Evolutionary conservation across 805 yeast genomes (phyloP), one percentile per base, ranked within the genome.

Genomic region (Zygotorulaspora chibaensis): DNA sequence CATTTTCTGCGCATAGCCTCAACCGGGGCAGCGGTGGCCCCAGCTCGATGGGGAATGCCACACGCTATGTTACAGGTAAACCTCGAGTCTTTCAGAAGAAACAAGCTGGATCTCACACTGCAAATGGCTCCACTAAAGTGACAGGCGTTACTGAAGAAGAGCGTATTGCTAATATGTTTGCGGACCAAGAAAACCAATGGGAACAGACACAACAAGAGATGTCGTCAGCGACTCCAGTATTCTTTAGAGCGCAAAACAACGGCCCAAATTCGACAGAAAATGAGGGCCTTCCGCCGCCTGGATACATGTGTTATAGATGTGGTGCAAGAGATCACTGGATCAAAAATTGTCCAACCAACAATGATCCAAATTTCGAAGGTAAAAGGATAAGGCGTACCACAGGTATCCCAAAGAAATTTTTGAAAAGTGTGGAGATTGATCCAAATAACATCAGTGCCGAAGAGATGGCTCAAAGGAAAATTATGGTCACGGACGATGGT

Each of bases 271-370:
- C 63, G 41, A 54, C 65, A 50, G 52, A 63, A 36, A 73, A 54
- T 59, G 95, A 87, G 46, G 90, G 65, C 4, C 69, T 69, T 16
- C 96, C 96, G 8, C 99, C 99, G 1, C 91, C 96, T 6, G 96
- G 96, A 1, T 93, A 93, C 59, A 84, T 91, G 62, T 93, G 99
- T 65, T 91, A 93, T 64, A 75, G 96, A 61, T 93, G 99, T 71
- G 98, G 98, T 40, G 87, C 86, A 25, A 87, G 88, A 65, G 93
- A 88, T 46, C 99, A 93, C 65, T 91, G 95, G 89, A 91, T 93
- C 48, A 86, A 85, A 61, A 87, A 89, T 57, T 93, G 99, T 71
- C 99, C 99, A 0, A 87, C 95, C 2, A 84, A 87, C 59, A 81
- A 79, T 36, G 98, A 91, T 66, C 96, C 96, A 2, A 86, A 81